Percentiles rank a stretch among this genome's conserved stretches.
phyloP scores from a whole-genome alignment of 2,329 filamentous ascomycete genomes.

The Pseudogymnoascus sp. region DNA sequence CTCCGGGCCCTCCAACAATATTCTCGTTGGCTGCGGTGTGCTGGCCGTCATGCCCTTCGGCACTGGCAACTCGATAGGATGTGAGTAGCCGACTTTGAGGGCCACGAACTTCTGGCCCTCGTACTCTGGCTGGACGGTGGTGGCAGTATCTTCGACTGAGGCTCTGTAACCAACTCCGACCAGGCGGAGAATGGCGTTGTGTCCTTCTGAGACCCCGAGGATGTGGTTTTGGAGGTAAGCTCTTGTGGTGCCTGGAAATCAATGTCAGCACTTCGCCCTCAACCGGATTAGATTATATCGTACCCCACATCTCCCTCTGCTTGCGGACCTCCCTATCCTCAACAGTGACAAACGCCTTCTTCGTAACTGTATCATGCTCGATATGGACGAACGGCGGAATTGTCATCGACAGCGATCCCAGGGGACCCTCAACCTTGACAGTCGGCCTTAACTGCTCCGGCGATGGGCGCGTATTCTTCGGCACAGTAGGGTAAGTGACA shows the following conservation, averaged over 20 bases:
- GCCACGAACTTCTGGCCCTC: conserved; percentile 82
- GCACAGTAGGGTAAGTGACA: conserved; percentile 48
- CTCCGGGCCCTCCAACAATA: conserved; percentile 80
- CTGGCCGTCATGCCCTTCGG: conserved; percentile 77
- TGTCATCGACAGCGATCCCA: conserved; percentile 68
- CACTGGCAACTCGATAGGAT: conserved; percentile 83
- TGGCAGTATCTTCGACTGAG: conserved; percentile 67
- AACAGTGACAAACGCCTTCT: conserved; percentile 61
- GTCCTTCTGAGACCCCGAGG: conserved; percentile 89
- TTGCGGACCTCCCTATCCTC: conserved; percentile 58
- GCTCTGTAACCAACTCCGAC: conserved; percentile 96
- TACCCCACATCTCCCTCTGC: conserved; percentile 96
- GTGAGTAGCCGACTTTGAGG: conserved; percentile 92
- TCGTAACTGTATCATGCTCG: conserved; percentile 52
- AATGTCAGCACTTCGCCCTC: conserved; percentile 18
- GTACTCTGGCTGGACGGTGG: conserved; percentile 57
- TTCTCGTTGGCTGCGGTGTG: conserved; percentile 81
- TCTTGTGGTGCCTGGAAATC: conserved; percentile 67
- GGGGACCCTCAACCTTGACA: conserved; percentile 70
- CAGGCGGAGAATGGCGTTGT: conserved; percentile 83
- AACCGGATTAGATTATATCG: conserved; percentile 24
- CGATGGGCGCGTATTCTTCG: conserved; percentile 14
- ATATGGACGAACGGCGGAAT: conserved; percentile 74
- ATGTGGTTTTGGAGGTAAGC: conserved; percentile 86
- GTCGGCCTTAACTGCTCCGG: conserved; percentile 52